Conservation (phyloP, 192 early-diverging fungal species). For the Piromyces finnis region DNA sequence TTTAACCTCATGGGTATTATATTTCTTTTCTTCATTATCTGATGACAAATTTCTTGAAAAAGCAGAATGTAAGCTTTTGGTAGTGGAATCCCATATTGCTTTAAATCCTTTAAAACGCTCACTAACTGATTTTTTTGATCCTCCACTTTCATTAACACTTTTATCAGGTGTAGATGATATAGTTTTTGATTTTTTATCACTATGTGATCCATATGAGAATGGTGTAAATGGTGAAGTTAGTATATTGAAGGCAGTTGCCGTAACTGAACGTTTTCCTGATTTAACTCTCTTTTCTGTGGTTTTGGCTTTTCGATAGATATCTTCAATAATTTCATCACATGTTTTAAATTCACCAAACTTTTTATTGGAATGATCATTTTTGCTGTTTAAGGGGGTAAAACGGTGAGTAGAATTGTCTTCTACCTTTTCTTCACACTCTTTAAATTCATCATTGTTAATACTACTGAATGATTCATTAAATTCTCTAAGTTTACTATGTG, state of each 20-base stretch:
- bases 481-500: no score
- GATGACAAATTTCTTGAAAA: neutral
- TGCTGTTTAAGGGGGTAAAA: neutral
- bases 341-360: neutral
- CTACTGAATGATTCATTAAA: no score
- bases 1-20: no score
- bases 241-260: neutral
- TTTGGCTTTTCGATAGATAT: neutral
- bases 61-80: neutral
- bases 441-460: neutral
- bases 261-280: neutral
- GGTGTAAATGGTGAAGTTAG: neutral
- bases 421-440: neutral
- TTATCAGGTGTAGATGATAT: neutral
- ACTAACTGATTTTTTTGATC: neutral
- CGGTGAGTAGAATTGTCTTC: neutral
- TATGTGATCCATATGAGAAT: neutral
- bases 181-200: neutral
- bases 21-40: no score
- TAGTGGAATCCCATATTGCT: neutral
- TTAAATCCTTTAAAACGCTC: neutral
- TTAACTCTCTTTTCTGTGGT: neutral
- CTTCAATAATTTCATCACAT: neutral
- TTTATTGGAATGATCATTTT: neutral
- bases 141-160: neutral